Evolutionary conservation across 306 rosid species (phyloP).

Genomic region (Rosa persica): DNA sequence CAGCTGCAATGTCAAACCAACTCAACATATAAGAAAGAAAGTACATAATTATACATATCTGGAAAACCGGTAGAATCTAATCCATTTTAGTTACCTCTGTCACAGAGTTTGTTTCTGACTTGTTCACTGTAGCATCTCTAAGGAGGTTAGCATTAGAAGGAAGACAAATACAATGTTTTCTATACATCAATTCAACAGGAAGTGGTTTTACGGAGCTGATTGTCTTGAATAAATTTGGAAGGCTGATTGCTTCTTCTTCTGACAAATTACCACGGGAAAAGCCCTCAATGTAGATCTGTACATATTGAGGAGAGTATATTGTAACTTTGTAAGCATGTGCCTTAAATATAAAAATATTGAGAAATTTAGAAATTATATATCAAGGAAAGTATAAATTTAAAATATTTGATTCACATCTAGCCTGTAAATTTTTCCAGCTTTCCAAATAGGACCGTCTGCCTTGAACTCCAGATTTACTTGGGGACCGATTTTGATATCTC

Average conservation of each 20-base stretch:
- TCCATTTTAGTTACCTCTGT: slow-evolving; percentile 60
- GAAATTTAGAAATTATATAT: not conserved
- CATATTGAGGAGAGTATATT: slow-evolving; percentile 20
- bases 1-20: slow-evolving; percentile 64
- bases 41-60: not conserved
- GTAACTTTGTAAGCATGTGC: slow-evolving; percentile 6
- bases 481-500: slow-evolving; percentile 60
- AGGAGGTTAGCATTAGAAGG: slow-evolving; percentile 69
- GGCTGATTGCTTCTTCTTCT: slow-evolving; percentile 71
- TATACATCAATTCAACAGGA: slow-evolving; percentile 65
- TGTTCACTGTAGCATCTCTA: slow-evolving; percentile 70
- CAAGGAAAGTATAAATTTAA: not conserved
- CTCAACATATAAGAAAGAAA: slow-evolving; percentile 2
- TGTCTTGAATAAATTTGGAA: slow-evolving; percentile 63
- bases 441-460: slow-evolving; percentile 79
- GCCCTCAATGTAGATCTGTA: slow-evolving; percentile 85
- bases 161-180: slow-evolving; percentile 67
- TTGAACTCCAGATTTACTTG: slow-evolving; percentile 53
- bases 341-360: not conserved
- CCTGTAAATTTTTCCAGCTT: slow-evolving; percentile 72
- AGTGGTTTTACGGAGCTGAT: slow-evolving; percentile 62
- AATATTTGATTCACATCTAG: slow-evolving; percentile 31
- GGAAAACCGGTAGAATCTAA: slow-evolving; percentile 6
- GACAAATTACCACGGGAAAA: slow-evolving; percentile 85
- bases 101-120: slow-evolving; percentile 79